Base-by-base conservation (phyloP, 495 filamentous ascomycete genomes). In the Penicillium robsamsonii region DNA sequence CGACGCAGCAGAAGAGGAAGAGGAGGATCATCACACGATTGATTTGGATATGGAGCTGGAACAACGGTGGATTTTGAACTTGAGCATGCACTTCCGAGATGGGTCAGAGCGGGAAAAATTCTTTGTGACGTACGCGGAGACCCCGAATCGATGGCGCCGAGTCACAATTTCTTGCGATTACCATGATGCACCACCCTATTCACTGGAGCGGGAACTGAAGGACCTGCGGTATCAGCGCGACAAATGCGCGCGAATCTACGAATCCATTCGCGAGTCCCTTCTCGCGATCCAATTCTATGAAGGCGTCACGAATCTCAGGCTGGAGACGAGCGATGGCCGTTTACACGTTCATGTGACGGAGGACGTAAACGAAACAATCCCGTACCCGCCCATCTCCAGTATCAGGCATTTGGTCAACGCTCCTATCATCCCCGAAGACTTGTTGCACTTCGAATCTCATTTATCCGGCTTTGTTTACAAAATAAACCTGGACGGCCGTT, bases 331-430 rank as follows among this genome's bases (percentile, higher is more conserved):
- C 38, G 90, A 96, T 43, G 91, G 91, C 25, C 84, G 91, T 46
- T 77, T 98, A 46, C 94, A 98, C 72, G 92, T 98, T 20, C 94
- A 97, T 69, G 94, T 98, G 45, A 95, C 93, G n/a, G 94, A 97
- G 69, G 94, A 98, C 70, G 82, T 91, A 46, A 94, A 97, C 67
- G 94, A 98, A 70, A 96, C 91, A 47, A 94, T 97, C 51, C 84
- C 83, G 4, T 97, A 95, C 64, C 94, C 94, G 3, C 83, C 87
- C 0, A 72, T 87, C 31, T 83, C 82, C 50, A 82, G 88, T 59
- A 81, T 97, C 55, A 78, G 85, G 20, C 93, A 97, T 72, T 76
- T 97, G 50, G 65, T 73, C 15, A 91, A 88, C 27, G 68, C 66
- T 60, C 50, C 79, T 73, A 15, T 78, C 81, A 81, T 92, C 61